These are phyloP conservation scores for Suhomyces coccinellae DNA, from an alignment of 1,139 yeast species.

Conservation along the genomic window DNA sequence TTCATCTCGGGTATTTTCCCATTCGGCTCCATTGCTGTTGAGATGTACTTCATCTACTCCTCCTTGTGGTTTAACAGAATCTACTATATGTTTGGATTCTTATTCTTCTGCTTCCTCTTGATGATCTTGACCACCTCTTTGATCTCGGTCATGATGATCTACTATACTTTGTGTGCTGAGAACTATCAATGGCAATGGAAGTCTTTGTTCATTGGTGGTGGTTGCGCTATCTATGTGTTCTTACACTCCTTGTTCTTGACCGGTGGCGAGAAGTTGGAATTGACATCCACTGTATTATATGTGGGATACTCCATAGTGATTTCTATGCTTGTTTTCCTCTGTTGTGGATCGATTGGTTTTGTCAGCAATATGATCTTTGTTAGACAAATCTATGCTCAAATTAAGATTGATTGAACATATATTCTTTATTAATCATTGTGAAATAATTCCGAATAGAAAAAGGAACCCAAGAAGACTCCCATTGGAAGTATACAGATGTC, in stretches of 20 bases:
- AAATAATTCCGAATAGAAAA: not conserved
- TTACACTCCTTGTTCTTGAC: constrained; percentile 78
- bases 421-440: not conserved
- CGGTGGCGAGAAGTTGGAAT: constrained; percentile 62
- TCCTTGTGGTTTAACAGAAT: constrained; percentile 94
- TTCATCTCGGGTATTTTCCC: constrained; percentile 89
- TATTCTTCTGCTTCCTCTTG: constrained; percentile 80
- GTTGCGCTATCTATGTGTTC: constrained; percentile 82
- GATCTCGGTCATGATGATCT: constrained; percentile 77
- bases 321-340: constrained; percentile 68
- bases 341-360: constrained; percentile 90
- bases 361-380: constrained; percentile 72
- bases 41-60: constrained; percentile 82
- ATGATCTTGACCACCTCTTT: constrained; percentile 82
- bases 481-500: not conserved
- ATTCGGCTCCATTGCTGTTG: constrained; percentile 92
- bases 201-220: constrained; percentile 84
- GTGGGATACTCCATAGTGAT: constrained; percentile 82
- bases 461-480: not conserved
- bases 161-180: constrained; percentile 84
- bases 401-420: constrained; percentile 65
- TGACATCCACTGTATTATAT: constrained; percentile 75
- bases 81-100: constrained; percentile 96
- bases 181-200: constrained; percentile 99
- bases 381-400: constrained; percentile 75